Evolutionary conservation across 441 rosid genomes (phyloP).

Genomic region (Gossypium lobatum): DNA sequence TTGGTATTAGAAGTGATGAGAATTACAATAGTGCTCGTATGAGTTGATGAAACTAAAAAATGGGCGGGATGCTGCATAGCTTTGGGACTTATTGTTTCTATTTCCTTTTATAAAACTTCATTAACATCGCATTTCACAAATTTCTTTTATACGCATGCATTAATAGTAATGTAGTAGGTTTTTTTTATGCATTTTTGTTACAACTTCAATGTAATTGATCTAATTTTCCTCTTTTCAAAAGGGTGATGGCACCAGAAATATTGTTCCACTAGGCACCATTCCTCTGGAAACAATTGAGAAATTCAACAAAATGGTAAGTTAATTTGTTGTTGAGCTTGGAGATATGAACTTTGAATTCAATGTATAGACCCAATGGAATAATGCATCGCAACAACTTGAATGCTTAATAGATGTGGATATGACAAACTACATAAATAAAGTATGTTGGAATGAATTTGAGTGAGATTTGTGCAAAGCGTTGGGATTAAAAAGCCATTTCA

Average conservation of each 20-base stretch:
- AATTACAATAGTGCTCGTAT: neutral
- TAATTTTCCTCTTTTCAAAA: conserved; percentile 26
- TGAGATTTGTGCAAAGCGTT: neutral
- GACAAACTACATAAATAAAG: neutral
- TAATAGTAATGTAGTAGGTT: neutral
- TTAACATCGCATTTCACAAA: neutral
- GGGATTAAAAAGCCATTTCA: neutral
- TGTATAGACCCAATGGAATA: neutral
- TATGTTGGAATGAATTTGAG: neutral
- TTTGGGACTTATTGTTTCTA: neutral
- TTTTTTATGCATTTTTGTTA: conserved; percentile 4
- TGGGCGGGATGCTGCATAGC: neutral
- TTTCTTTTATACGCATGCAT: neutral
- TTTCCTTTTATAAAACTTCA: conserved; percentile 2
- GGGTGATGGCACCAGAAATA: conserved; percentile 79
- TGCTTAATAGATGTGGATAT: neutral
- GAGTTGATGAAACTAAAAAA: neutral
- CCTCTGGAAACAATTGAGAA: conserved; percentile 86
- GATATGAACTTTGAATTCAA: conserved; percentile 3
- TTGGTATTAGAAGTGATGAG: neutral
- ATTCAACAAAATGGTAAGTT: conserved; percentile 73
- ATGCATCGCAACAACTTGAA: neutral
- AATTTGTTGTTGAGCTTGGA: neutral
- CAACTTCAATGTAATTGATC: conserved; percentile 11
- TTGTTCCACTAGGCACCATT: conserved; percentile 76